Evolutionary conservation across 352 stramenopile species (phyloP).

Genomic region (Pythium oligandrum): DNA sequence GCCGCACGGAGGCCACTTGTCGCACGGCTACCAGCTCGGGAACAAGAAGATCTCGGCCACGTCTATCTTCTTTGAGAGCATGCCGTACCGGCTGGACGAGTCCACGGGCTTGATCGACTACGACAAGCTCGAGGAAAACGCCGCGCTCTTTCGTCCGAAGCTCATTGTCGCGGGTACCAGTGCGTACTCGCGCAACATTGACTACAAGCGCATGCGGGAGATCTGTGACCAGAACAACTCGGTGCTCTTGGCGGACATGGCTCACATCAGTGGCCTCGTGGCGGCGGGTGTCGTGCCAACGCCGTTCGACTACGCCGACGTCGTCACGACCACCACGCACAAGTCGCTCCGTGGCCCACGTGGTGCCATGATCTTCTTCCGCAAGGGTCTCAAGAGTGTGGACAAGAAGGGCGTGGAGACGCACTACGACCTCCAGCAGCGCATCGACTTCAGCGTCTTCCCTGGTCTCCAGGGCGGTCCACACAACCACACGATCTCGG

Average conservation of each 20-base stretch:
- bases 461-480: constrained; percentile 97
- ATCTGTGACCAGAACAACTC: constrained; percentile 93
- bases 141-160: constrained; percentile 93
- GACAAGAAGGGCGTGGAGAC: constrained; percentile 95
- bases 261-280: constrained; percentile 99
- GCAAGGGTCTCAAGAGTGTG: constrained; percentile 90
- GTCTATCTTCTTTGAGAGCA: constrained; percentile 99
- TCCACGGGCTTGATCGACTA: constrained; percentile 98
- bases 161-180: constrained; percentile 98
- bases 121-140: constrained; percentile 95
- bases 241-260: constrained; percentile 98
- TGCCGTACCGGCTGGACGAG: constrained; percentile 98
- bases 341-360: constrained; percentile 98
- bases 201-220: constrained; percentile 98
- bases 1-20: constrained; percentile 97
- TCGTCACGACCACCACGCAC: constrained; percentile 99
- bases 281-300: constrained; percentile 93
- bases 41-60: constrained; percentile 99
- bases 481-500: constrained; percentile 99
- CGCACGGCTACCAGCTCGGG: constrained; percentile 97
- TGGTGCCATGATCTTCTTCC: constrained; percentile 99
- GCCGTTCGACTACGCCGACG: constrained; percentile 97
- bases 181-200: constrained; percentile 98
- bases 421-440: constrained; percentile 95
- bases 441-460: constrained; percentile 99